Base-by-base conservation (phyloP, 2,329 filamentous ascomycete genomes). In the Didymella pinodella region DNA sequence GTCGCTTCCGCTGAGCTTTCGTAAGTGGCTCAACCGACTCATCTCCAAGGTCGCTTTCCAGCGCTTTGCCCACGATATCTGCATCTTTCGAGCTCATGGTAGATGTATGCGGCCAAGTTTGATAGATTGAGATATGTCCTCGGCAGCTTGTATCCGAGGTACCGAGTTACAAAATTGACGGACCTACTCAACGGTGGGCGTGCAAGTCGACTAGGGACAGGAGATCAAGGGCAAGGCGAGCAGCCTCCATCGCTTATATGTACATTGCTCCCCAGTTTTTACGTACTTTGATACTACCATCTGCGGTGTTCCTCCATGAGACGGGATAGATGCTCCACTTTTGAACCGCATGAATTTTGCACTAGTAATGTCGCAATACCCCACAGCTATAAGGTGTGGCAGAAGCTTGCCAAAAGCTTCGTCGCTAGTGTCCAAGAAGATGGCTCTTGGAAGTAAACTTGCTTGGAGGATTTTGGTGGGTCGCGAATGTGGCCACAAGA, bases 311-410 rank as follows among this genome's bases (percentile, higher is more conserved):
- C 34, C 32, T 49, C 25, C 25, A 49, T 49, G 34, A 4, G 22
- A 38, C 14, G 32, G 32, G 34, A 18, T 7, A n/a, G 31, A 11
- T 26, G 20, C 32, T 38, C 31, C 47, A 48, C 47, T 48, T 48
- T 38, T 38, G 22, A 41, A 34, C 47, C 47, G 34, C 34, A 49
- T 41, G 25, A 26, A 31, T 25, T 22, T 5, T 20, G 32, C 47
- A 22, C 47, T 48, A 40, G 32, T 41, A 34, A 49, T 40, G 38
- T 40, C 47, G 47, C 47, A 18, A 40, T 40, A 40, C 34, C 22
- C 22, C 47, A 49, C 47, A 49, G 8, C 47, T 11, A 41, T 41
- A 34, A 49, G 22, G 34, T 49, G 18, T 49, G 25, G 36, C n/a
- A 14, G 36, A n/a, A 26, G 32, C 31, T 49, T 20, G 18, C 12